Base-by-base conservation (phyloP, 2,329 filamentous ascomycete species). In the Incumbomyces delicatus region DNA sequence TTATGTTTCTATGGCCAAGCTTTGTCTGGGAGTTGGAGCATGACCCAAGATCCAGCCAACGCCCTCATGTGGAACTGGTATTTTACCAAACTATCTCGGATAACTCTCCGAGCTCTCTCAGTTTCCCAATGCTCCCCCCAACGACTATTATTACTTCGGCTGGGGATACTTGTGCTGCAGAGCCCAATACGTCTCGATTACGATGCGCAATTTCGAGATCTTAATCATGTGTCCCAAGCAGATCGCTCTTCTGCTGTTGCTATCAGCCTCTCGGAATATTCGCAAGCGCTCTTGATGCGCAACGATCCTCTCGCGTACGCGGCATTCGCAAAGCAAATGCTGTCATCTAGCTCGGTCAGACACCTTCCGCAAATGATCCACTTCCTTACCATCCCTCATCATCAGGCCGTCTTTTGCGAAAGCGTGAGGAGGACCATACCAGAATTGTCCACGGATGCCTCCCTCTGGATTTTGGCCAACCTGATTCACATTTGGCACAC, bases 11-110 rank as follows among this genome's bases (percentile, higher is more conserved):
- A 72, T 52, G 65, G 63, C 14, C 58, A 61, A 50, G 63, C 63
- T 12, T 65, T 72, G 31, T 8, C 42, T 13, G 22, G 11, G 16
- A 29, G 17, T n/a, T 45, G 42, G 42, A 22, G 5, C 11, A 17
- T 48, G 31, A 60, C 57, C 30, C 57, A 63, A 29, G 57, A 58
- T 12, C 51, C 57, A 50, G 64, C 59, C 51, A 65, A 57, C 62
- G 66, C 62, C 52, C 68, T 46, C 18, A 63, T 66, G 49, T 58
- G 60, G 8, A 62, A 68, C 35, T 63, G 62, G 49, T 70, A 73
- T 13, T 59, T 80, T 14, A 80, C 77, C 68, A 63, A 83, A 7
- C 65, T 83, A 35, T 71, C 74, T 12, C 60, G 66, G 46, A 58
- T 59, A 48, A 69, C 66, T 2, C 53, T 67, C 44, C 59, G 61